Base-by-base conservation (phyloP, 164 flowering plant species). In the Piper betle region DNA sequence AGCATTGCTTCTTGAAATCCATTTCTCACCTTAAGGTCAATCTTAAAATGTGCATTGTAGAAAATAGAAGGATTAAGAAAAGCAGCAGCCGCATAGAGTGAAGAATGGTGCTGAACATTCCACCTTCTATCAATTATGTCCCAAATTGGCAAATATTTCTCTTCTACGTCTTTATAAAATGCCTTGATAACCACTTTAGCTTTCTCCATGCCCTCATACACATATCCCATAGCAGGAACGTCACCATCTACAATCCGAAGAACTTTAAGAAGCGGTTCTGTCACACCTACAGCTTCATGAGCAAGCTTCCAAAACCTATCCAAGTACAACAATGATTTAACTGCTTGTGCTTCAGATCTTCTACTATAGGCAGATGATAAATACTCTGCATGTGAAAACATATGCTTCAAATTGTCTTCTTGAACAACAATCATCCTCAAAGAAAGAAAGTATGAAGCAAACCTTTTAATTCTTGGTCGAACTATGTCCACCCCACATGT, bases 211-310 rank as follows among this genome's bases (percentile, higher is more conserved):
- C 79, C 87, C 70, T 82, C 87, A 53, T 78, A 82, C n/a, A 86
- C 68, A 68, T 82, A 84, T 4, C 93, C 89, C 79, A 84, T 82
- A 7, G 85, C 83, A 63, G 93, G 87, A 82, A 80, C 76, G 64
- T 84, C 89, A 39, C 86, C 85, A 70, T 81, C 87, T 53, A 82
- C 84, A 41, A 80, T 76, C 72, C 89, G 75, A 43, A 84, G 67
- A 33, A 81, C 64, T 68, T 78, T 82, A 63, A 84, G 58, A 37
- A 86, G 75, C 4, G 85, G 89, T 66, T 82, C 93, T 38, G 82
- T 73, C 52, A 84, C 57, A n/a, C 69, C 76, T 18, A 81, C 75
- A 25, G 71, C 84, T 67, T 81, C 84, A 55, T 64, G 78, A 33
- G 78, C 86, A 18, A 75, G 72, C 69, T 75, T 77, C 87, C 93